Evolutionary conservation across 73 alveolate species (phyloP).

Genomic region (Urostyla sp.): DNA sequence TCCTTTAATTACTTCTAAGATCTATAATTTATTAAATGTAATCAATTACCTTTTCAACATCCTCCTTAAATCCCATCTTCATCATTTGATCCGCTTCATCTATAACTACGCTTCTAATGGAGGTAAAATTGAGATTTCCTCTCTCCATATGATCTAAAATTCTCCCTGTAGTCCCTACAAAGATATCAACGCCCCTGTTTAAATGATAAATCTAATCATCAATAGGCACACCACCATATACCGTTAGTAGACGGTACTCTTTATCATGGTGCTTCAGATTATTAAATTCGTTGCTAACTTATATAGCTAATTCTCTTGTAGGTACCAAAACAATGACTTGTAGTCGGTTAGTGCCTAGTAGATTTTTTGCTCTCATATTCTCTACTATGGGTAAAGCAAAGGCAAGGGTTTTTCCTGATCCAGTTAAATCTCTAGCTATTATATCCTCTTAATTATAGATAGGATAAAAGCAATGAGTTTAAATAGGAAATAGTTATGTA

Average conservation of each 20-base stretch:
- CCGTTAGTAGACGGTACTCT: slow-evolving; percentile 72
- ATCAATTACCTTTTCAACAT: slow-evolving; percentile 95
- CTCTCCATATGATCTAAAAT: slow-evolving; percentile 95
- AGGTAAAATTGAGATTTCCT: slow-evolving; percentile 80
- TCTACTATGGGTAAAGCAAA: slow-evolving; percentile 92
- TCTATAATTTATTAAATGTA: neutral
- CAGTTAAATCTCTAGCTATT: slow-evolving; percentile 94
- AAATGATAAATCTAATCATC: slow-evolving; percentile 88
- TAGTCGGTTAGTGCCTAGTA: slow-evolving; percentile 51
- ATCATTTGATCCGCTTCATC: slow-evolving; percentile 99
- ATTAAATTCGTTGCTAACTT: slow-evolving; percentile 79
- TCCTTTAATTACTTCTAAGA: slow-evolving; percentile 76
- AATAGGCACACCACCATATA: slow-evolving; percentile 92
- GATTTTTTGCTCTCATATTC: slow-evolving; percentile 73
- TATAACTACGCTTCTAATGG: slow-evolving; percentile 76
- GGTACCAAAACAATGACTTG: slow-evolving; percentile 88
- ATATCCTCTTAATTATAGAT: slow-evolving; percentile 85
- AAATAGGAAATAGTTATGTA: slow-evolving; percentile 77
- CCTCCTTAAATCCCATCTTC: slow-evolving; percentile 98
- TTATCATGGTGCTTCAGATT: slow-evolving; percentile 70
- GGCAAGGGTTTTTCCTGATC: slow-evolving; percentile 97
- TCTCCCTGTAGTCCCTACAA: slow-evolving; percentile 99
- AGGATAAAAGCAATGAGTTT: slow-evolving; percentile 84
- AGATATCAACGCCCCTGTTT: slow-evolving; percentile 94
- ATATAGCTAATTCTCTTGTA: slow-evolving; percentile 96